Base-by-base conservation (phyloP, 2,329 filamentous ascomycete genomes). In the Venturia effusa region DNA sequence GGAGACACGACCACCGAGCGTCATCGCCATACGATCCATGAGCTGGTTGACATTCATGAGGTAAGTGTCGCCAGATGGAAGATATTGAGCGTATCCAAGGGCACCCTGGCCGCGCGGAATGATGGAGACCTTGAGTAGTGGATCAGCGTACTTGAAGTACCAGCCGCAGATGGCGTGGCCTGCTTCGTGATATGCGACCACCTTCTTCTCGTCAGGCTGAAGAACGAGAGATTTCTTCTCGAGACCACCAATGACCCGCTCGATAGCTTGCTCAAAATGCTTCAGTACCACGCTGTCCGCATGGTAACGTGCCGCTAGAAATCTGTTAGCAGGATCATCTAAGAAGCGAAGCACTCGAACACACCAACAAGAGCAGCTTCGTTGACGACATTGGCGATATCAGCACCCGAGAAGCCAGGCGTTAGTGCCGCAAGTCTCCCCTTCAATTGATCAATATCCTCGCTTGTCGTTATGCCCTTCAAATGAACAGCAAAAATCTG, bases 1-100 rank as follows among this genome's bases (percentile, higher is more conserved):
- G 24, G 89, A 94, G 30, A 99, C 89, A 68, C 94, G 91, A 1
- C 94, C 94, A 69, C 92, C 94, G 64, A 99, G 87, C 2, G 93
- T 97, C 94, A 99, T 99, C 68, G 94, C 94, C 94, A 99, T 99
- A 69, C 94, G 92, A 75, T 99, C 94, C 90, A 97, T 96, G 51
- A 99, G 82, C 78, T 99, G 94, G 74, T 92, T 88, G 67, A 90
- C 88, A 72, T 88, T 96, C 92, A 99, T 94, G 67, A 99, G 84
- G 75, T 97, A 97, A 10, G 90, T 91, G 73, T 99, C 94, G 64
- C 87, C 87, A 2, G 88, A 83, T 0, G 94, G 94, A n/a, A 99
- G 83, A 74, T 97, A 97, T 76, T 99, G 94, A 1, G 94, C 94
- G 73, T 99, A 99, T 10, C 94, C 94, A 19, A 99, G 82, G 32